Evolutionary conservation across 2,329 filamentous ascomycete species (phyloP).

Genomic region (Thelonectria discophora): DNA sequence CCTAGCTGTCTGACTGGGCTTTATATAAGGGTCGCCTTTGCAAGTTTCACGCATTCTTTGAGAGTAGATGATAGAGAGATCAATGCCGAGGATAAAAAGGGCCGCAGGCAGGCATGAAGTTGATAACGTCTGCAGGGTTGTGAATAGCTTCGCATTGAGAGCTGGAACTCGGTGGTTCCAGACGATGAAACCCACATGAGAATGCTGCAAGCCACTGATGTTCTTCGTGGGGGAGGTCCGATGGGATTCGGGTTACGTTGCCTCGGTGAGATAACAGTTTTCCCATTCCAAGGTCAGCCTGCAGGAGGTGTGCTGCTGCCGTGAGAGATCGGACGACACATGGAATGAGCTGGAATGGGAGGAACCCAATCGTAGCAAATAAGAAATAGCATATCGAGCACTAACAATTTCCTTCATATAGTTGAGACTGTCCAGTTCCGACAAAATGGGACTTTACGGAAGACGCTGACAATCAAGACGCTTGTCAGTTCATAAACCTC

Average conservation of each 20-base stretch:
- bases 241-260: too few species aligned
- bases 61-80: not conserved
- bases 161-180: not conserved
- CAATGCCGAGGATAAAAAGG: not conserved
- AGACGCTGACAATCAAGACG: not conserved
- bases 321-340: too few species aligned
- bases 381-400: constrained; percentile 44
- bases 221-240: too few species aligned
- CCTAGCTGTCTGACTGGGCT: too few species aligned
- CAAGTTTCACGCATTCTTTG: too few species aligned
- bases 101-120: not conserved
- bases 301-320: too few species aligned
- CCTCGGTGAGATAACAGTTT: too few species aligned
- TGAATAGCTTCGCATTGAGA: not conserved
- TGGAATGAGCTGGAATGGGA: too few species aligned
- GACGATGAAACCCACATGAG: not conserved
- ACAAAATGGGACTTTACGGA: constrained; percentile 11
- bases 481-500: not conserved
- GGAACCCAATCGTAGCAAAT: too few species aligned
- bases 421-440: not conserved
- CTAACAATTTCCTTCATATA: constrained; percentile 9
- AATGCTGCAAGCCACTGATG: not conserved
- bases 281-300: too few species aligned
- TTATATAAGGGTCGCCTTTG: too few species aligned
- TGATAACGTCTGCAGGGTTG: not conserved